Evolutionary conservation across 2,329 filamentous ascomycete species (phyloP).

Genomic region (Ophiostoma tasmaniense): DNA sequence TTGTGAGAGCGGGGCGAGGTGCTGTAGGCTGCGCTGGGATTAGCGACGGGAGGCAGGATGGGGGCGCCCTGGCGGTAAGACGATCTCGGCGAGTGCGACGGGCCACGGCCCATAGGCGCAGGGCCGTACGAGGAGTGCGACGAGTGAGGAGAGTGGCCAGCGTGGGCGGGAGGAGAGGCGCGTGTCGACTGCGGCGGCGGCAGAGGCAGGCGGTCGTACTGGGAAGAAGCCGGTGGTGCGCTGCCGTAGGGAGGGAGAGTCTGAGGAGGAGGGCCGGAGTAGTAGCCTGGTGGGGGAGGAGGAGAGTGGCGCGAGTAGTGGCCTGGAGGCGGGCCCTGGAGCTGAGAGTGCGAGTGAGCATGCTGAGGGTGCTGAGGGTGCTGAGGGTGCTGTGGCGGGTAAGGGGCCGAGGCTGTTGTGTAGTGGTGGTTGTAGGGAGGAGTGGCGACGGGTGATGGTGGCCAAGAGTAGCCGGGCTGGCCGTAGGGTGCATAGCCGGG

Average conservation of each 20-base stretch:
- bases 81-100: conserved; percentile 14
- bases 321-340: conserved; percentile 15
- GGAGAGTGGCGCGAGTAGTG: conserved; percentile 24
- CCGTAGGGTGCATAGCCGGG: conserved; percentile 30
- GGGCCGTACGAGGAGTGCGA: conserved; percentile 11
- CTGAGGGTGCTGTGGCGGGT: conserved; percentile 21
- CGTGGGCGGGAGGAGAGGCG: conserved; percentile 7
- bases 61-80: conserved; percentile 17
- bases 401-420: conserved; percentile 30
- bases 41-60: conserved; percentile 15
- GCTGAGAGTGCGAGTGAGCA: conserved; percentile 15
- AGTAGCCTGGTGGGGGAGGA: conserved; percentile 26
- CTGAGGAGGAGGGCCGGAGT: conserved; percentile 8
- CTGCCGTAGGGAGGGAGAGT: conserved; percentile 17
- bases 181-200: conserved; percentile 15
- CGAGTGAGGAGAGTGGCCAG: neutral
- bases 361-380: conserved; percentile 16
- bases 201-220: conserved; percentile 17
- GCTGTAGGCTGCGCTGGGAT: conserved; percentile 2
- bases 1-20: conserved; percentile 14
- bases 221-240: conserved; percentile 20
- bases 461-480: conserved; percentile 43
- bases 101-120: neutral
- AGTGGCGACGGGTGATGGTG: conserved; percentile 47
- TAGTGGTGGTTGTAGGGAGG: conserved; percentile 45